Evolutionary conservation across 176 grass and related monocot species (phyloP), one percentile per base, ranked within the genome.

Genomic region (Juncus inflexus): DNA sequence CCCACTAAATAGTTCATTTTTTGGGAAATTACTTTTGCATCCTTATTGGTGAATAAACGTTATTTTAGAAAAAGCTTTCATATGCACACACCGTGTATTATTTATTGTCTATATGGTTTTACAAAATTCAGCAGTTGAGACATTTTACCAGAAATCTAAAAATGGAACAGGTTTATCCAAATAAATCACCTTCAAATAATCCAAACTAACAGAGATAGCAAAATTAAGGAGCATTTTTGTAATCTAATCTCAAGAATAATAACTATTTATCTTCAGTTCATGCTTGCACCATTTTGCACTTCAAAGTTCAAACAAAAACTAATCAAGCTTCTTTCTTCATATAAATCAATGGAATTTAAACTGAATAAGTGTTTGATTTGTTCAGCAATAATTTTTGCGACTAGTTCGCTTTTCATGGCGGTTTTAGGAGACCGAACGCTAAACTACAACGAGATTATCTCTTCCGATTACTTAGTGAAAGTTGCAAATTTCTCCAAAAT

Each of bases 261-360:
- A 6, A 37, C 7, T 28, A 37, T 51, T 9, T 66, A 69, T n/a
- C 47, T 53, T 37, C 12, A 50, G 8, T 41, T 39, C 40, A 56
- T 13, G 9, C n/a, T 4, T 15, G n/a, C 55, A 55, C 16, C 9
- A 36, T 69, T 57, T 56, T 54, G 1, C 12, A 40, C 12, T 40
- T n/a, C 52, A 14, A 69, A 28, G 19, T 28, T 28, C 19, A 28
- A 28, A 28, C 19, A 28, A 28, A 28, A 57, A 67, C n/a, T 4
- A 67, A 28, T 28, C 19, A 28, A 47, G 9, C 43, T 47, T 47
- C 6, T 42, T 63, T 63, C 64, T 50, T 37, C 16, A 41, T 10
- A 42, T 8, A 56, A 69, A 69, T 15, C 43, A 69, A 69, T 69
- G 66, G 51, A 55, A 12, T 38, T 40, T 53, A 42, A 42, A 15